phyloP scores from a whole-genome alignment of 1,139 yeast genomes.

The Hemisphaericaspora subhashii region DNA sequence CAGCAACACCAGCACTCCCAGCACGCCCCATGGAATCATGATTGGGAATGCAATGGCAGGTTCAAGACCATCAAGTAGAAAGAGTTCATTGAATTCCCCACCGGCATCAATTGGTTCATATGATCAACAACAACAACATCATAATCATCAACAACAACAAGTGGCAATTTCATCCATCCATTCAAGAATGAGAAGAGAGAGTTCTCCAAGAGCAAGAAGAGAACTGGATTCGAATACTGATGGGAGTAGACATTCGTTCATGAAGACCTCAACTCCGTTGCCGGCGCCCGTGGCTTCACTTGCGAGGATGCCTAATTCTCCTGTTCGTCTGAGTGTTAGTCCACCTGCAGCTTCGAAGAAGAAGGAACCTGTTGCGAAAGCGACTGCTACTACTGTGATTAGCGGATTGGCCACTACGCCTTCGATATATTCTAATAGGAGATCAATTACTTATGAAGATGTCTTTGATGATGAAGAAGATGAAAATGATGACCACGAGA shows the following conservation, averaged over 20 bases:
- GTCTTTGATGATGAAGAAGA: conserved; percentile 57
- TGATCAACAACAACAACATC: conserved; percentile 8
- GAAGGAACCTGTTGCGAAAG: conserved; percentile 9
- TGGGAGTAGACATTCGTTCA: background rate
- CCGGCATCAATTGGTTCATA: conserved; percentile 14
- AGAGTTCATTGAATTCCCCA: conserved; percentile 33
- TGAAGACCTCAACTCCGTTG: conserved; percentile 17
- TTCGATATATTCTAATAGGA: conserved; percentile 26
- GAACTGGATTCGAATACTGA: conserved; percentile 11
- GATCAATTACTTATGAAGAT: conserved; percentile 43
- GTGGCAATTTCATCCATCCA: conserved; percentile 37
- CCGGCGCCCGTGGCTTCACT: conserved; percentile 23
- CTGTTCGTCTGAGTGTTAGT: background rate
- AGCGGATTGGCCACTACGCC: conserved; percentile 42
- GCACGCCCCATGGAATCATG: conserved; percentile 6
- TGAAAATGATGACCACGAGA: conserved; percentile 28
- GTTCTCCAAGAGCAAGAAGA: conserved; percentile 23
- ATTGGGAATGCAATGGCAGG: conserved; percentile 6
- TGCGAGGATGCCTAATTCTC: conserved; percentile 4
- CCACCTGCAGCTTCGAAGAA: conserved; percentile 9
- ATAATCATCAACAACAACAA: conserved; percentile 6
- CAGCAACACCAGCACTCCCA: conserved; percentile 2
- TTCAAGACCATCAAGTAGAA: conserved; percentile 29
- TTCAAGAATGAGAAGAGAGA: conserved; percentile 42
- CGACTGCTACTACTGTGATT: conserved; percentile 15